Evolutionary conservation across 495 filamentous ascomycete genomes (phyloP), one percentile per base, ranked within the genome.

Genomic region (Arthonia radiata): DNA sequence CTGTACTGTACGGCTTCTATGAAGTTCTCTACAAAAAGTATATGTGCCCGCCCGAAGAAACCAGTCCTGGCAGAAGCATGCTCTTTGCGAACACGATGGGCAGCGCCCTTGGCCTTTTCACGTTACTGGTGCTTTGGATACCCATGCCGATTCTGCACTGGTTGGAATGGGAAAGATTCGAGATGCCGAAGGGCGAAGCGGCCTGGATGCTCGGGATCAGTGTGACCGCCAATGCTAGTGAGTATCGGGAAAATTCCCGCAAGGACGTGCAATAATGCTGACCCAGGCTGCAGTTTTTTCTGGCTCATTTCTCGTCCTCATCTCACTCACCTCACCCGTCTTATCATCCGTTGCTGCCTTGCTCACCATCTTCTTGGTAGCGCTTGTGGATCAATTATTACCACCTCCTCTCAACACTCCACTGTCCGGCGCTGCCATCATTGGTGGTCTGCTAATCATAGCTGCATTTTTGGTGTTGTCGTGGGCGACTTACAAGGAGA

Each of bases 301-400:
- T 8, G 86, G 86, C n/a, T 73, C 68, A 15, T 94, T 97, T 52
- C 57, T 97, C 10, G 71, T 89, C 13, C 59, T 97, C 11, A 94
- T 97, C 31, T 76, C 67, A 6, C 59, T 97, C 6, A 97, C 86
- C 2, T 80, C 72, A 11, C 86, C 86, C 3, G 86, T 97, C 5
- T 56, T 97, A 4, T 81, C 71, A 30, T 80, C 71, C 10, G 86
- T 97, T 5, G 86, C 86, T 4, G 78, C 80, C 4, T 59, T 97
- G 23, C 59, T 97, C 15, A 94, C 86, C 10, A 94, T 97, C 36
- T 92, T 97, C 56, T 61, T 93, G 27, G 83, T 97, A 2, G 83
- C 83, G 0, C 58, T 93, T 19, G 73, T 71, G 18, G 86, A 97
- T 44, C 90, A 82, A 75, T 38, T 77, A 24, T 53, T 73, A 31